Evolutionary conservation across 805 yeast species (phyloP), one percentile per base, ranked within the genome.

Genomic region (Aciculoconidium aculeatum): DNA sequence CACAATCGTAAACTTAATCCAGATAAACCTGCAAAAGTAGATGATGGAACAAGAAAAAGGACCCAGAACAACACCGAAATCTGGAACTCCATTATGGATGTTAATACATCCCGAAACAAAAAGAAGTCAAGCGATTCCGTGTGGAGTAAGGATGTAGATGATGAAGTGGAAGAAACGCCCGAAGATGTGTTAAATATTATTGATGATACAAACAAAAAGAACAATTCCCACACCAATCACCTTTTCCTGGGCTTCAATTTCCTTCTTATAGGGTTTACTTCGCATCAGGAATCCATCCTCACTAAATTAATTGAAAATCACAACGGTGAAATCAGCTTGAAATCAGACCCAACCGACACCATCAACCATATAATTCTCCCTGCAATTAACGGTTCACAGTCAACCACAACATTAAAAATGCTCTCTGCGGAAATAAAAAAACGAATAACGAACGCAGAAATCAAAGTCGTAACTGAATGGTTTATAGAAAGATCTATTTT

Each of bases 401-500:
- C 61, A 4, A 34, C 43, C 4, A 31, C 39, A 19, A 48, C 47
- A 47, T 40, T 54, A 23, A 51, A 48, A 31, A 42, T 42, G 25
- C 45, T 57, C 12, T 50, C 58, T 4, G 16, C 40, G 7, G 12
- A 42, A 28, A 42, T 49, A 32, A 65, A 37, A 28, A 31, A 36
- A 14, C 43, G 39, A 15, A 41, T 51, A 20, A 49, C 46, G 27
- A 31, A 34, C 25, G 41, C 41, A 16, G 48, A 20, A 13, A 49
- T 37, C 3, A 44, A 45, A 11, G 37, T 77, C 0, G 71, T 76
- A 2, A 84, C 94, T 0, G 94, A 86, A 51, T 84, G 90, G 82
- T 78, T 79, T 40, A 55, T 86, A 8, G 95, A 85, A 52, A 59
- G 94, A 34, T 72, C 82, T 14, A 60, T 84, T 13, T 78, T 69